phyloP scores from a whole-genome alignment of 78 protist genomes.

The Protostelium mycophagum region DNA sequence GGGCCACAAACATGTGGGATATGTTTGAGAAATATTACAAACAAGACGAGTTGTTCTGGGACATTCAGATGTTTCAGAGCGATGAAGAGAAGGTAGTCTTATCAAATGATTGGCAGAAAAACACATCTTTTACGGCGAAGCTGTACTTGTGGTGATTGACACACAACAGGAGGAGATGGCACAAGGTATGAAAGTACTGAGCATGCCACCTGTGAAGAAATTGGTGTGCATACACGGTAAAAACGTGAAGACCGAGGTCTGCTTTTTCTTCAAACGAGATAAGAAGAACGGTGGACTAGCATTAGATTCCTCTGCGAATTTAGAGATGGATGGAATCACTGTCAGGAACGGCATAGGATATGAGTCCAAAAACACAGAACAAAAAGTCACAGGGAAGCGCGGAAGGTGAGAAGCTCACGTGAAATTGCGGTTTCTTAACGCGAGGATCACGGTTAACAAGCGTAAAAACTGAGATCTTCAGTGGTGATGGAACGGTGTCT shows the following conservation, averaged over 20 bases:
- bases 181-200: neutral
- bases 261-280: neutral
- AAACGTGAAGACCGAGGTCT: neutral
- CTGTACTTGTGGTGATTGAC: too few species aligned
- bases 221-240: neutral
- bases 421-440: neutral
- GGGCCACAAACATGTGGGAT: neutral
- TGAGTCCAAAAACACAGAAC: neutral
- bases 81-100: too few species aligned
- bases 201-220: neutral
- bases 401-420: neutral
- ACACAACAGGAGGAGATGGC: neutral
- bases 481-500: neutral
- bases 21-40: neutral
- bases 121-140: too few species aligned
- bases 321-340: neutral
- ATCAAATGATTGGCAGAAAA: too few species aligned
- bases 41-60: neutral
- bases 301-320: neutral
- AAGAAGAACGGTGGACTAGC: neutral
- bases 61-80: too few species aligned
- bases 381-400: neutral
- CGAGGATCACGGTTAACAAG: too few species aligned
- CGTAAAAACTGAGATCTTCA: neutral
- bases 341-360: neutral